A percentile compares a stretch with the other conserved stretches of the same genome.
phyloP scores from a whole-genome alignment of 352 stramenopile genomes.

The Globisporangium heterothallicum region DNA sequence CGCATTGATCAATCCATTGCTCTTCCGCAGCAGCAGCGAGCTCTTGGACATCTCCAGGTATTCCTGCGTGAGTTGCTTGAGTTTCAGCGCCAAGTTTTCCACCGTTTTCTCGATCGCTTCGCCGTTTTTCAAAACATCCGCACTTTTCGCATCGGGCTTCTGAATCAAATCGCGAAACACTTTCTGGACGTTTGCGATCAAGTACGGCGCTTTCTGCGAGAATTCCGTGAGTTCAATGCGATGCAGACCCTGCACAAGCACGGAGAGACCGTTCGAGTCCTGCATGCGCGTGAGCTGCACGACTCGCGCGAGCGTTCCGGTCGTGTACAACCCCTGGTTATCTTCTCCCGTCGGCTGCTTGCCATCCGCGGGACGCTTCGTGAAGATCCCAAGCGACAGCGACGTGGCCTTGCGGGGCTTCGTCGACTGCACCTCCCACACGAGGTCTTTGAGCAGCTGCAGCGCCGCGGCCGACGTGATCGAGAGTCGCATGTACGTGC shows the following conservation, averaged over 20 bases:
- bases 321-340: conserved; percentile 38
- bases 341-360: conserved; percentile 12
- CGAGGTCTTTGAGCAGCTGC: conserved; percentile 71
- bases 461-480: conserved; percentile 56
- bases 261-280: conserved; percentile 45
- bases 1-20: conserved; percentile 51
- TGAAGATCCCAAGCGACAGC: conserved; percentile 63
- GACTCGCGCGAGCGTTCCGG: conserved; percentile 63
- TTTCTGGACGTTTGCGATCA: conserved; percentile 44
- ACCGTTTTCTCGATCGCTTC: conserved; percentile 19
- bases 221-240: conserved; percentile 45
- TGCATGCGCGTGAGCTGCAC: conserved; percentile 72
- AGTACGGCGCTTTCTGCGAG: conserved; percentile 48
- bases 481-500: conserved; percentile 66
- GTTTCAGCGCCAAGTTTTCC: conserved; percentile 30
- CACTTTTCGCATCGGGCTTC: conserved; percentile 15
- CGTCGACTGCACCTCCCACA: conserved; percentile 63
- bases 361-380: conserved; percentile 22
- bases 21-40: conserved; percentile 46
- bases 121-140: conserved; percentile 3
- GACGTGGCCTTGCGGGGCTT: conserved; percentile 38
- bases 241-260: conserved; percentile 61
- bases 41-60: conserved; percentile 66
- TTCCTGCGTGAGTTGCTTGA: conserved; percentile 65
- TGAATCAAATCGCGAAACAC: conserved; percentile 10